These are phyloP conservation scores for Chiua virens DNA, from an alignment of 768 basidiomycete genomes.

Conservation along the genomic window DNA sequence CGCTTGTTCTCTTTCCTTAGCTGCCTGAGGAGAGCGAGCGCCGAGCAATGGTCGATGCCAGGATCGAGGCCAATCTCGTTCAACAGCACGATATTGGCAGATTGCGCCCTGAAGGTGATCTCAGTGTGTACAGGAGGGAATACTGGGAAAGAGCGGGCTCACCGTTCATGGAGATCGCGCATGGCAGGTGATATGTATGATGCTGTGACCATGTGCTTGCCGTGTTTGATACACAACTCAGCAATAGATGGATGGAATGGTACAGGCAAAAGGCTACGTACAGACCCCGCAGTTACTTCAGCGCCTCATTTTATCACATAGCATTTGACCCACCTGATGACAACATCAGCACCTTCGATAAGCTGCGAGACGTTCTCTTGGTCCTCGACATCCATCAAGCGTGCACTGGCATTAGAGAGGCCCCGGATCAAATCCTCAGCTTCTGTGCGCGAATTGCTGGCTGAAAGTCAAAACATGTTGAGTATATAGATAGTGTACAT, in stretches of 20 bases:
- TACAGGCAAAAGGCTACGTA: constrained; percentile 72
- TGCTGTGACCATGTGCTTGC: constrained; percentile 84
- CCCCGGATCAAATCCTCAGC: constrained; percentile 44
- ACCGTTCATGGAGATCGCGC: constrained; percentile 63
- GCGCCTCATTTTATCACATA: not conserved
- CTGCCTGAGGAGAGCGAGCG: constrained; percentile 62
- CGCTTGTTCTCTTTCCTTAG: constrained; percentile 51
- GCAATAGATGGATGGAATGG: constrained; percentile 72
- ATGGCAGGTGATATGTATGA: constrained; percentile 86
- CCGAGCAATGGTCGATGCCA: constrained; percentile 88
- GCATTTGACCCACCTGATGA: constrained; percentile 67
- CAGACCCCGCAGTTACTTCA: not conserved
- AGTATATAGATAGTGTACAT: constrained; percentile 8
- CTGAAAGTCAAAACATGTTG: constrained; percentile 38
- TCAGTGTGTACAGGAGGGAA: not conserved
- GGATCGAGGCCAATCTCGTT: constrained; percentile 93
- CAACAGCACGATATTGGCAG: constrained; percentile 67
- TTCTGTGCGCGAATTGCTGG: constrained; percentile 69
- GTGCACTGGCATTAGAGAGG: constrained; percentile 52
- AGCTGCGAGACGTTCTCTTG: constrained; percentile 45
- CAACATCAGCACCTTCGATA: constrained; percentile 68
- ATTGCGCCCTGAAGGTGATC: constrained; percentile 46
- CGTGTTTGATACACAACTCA: constrained; percentile 63
- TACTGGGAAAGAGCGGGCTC: constrained; percentile 17
- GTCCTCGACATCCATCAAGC: constrained; percentile 62